Evolutionary conservation across 2,329 filamentous ascomycete genomes (phyloP).

Genomic region (Aspergillus glaucus): DNA sequence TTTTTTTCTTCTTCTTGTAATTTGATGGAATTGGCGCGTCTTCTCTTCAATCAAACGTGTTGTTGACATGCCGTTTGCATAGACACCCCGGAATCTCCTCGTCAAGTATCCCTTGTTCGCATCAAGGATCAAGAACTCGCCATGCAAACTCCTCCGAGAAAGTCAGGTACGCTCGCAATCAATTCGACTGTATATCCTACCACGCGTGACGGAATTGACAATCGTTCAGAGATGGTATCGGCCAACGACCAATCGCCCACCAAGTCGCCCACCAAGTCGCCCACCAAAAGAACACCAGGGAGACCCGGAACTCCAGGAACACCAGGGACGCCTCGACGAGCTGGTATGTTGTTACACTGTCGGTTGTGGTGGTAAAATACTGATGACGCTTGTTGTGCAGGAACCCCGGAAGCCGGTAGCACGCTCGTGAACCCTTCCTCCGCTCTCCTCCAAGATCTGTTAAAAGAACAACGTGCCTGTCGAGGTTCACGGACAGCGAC

Average conservation of each 20-base stretch:
- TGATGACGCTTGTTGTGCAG: constrained; percentile 14
- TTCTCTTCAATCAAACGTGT: neutral
- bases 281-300: constrained; percentile 13
- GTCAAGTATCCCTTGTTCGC: constrained; percentile 24
- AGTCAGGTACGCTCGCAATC: constrained; percentile 11
- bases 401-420: constrained; percentile 23
- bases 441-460: constrained; percentile 32
- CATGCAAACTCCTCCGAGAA: constrained; percentile 23
- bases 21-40: constrained; percentile 12
- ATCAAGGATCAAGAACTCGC: constrained; percentile 22
- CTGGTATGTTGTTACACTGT: constrained; percentile 14
- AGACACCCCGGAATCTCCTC: constrained; percentile 19
- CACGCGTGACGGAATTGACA: neutral
- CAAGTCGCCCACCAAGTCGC: constrained; percentile 21
- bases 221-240: constrained; percentile 22
- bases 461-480: constrained; percentile 37
- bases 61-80: neutral
- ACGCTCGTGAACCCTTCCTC: constrained; percentile 35
- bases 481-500: constrained; percentile 23
- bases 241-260: constrained; percentile 24
- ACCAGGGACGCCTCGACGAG: constrained; percentile 16
- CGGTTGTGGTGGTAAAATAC: constrained; percentile 1
- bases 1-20: neutral
- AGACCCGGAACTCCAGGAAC: constrained; percentile 15
- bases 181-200: constrained; percentile 3